These are phyloP conservation scores for Starmerella potacharoeniae DNA, from an alignment of 805 yeast species.

Conservation along the genomic window DNA sequence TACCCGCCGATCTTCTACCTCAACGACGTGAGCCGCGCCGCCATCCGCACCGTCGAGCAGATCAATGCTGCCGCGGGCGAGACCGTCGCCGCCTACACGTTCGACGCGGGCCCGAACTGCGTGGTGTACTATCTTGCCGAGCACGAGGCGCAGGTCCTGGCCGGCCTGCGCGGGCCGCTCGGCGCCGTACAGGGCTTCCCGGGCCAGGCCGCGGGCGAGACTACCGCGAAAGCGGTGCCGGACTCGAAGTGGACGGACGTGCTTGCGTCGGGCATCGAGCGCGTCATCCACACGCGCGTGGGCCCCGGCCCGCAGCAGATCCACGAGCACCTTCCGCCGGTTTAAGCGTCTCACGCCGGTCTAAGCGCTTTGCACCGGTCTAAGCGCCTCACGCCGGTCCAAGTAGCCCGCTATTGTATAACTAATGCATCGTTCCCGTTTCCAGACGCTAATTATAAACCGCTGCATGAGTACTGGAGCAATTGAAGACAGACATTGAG, in stretches of 20 bases:
- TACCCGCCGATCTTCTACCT: slow-evolving; percentile 90
- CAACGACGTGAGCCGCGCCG: slow-evolving; percentile 78
- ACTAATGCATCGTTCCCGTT: too few relatives aligned
- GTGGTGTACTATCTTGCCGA: slow-evolving; percentile 77
- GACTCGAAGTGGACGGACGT: slow-evolving; percentile 36
- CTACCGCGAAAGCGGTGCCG: background rate
- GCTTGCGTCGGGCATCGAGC: slow-evolving; percentile 60
- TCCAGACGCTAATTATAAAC: too few relatives aligned
- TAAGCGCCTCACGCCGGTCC: too few relatives aligned
- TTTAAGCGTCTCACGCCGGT: background rate
- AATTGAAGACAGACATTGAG: too few relatives aligned
- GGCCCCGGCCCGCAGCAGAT: slow-evolving; percentile 78
- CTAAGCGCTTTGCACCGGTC: too few relatives aligned
- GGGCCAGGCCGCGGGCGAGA: background rate
- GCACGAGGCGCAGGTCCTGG: slow-evolving; percentile 63
- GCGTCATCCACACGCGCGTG: slow-evolving; percentile 71
- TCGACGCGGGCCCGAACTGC: slow-evolving; percentile 99
- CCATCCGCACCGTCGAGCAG: slow-evolving; percentile 65
- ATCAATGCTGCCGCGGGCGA: slow-evolving; percentile 56
- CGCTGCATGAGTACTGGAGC: too few relatives aligned
- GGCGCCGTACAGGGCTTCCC: slow-evolving; percentile 55
- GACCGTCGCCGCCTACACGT: slow-evolving; percentile 86
- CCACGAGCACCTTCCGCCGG: slow-evolving; percentile 17
- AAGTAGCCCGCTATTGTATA: too few relatives aligned
- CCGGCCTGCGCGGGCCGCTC: slow-evolving; percentile 41